phyloP scores from a whole-genome alignment of 2,329 filamentous ascomycete species.

The Phialophora verrucosa region DNA sequence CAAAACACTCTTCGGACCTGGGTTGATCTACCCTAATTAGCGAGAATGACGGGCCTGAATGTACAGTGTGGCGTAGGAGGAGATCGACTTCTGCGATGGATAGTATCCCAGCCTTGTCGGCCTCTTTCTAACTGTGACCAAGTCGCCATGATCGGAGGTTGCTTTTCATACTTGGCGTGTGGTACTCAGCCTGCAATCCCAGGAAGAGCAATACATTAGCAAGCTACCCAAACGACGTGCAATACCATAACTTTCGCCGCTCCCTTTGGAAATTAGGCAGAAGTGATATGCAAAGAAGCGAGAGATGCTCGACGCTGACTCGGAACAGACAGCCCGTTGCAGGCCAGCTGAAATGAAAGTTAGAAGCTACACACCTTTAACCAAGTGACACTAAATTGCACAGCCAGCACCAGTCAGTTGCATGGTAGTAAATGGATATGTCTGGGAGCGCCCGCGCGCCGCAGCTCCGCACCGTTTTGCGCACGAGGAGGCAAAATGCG shows the following conservation, averaged over 20 bases:
- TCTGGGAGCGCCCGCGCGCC: too few species aligned
- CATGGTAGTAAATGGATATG: too few species aligned
- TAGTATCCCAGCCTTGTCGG: neutral
- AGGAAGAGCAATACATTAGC: neutral
- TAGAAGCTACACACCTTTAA: too few species aligned
- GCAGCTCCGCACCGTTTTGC: too few species aligned
- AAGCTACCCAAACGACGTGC: neutral
- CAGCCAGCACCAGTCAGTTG: too few species aligned
- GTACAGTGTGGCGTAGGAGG: neutral
- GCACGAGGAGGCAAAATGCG: too few species aligned
- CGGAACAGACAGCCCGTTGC: too few species aligned
- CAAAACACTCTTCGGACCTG: constrained; percentile 45
- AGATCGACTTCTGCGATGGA: neutral
- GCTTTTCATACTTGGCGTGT: neutral
- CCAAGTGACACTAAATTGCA: too few species aligned
- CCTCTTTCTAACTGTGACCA: neutral
- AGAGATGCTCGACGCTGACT: too few species aligned
- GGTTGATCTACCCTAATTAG: constrained; percentile 45
- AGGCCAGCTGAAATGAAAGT: too few species aligned
- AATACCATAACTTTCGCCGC: neutral
- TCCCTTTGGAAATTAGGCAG: neutral
- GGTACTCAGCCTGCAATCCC: neutral
- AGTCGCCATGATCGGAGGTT: neutral
- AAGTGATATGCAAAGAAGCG: neutral
- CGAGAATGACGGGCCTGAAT: neutral